These are phyloP conservation scores for Penicillium sp. DNA, from an alignment of 2,329 filamentous ascomycete species.

Conservation along the genomic window DNA sequence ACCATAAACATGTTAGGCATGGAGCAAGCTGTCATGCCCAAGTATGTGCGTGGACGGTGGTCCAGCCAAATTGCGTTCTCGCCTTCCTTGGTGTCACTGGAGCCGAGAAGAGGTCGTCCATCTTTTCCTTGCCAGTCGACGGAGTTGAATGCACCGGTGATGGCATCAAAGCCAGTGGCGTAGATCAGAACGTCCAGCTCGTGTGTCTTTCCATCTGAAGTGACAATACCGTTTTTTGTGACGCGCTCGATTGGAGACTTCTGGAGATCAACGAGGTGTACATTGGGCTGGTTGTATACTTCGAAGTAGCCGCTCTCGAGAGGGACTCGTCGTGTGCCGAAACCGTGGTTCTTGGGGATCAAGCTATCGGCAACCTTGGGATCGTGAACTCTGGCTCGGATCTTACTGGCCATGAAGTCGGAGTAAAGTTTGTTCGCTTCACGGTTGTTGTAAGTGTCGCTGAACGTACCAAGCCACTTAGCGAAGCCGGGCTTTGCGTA, in stretches of 20 bases:
- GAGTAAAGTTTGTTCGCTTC: constrained; percentile 21
- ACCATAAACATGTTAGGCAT: constrained; percentile 56
- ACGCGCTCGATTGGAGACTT: constrained; percentile 18
- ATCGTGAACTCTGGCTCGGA: constrained; percentile 17
- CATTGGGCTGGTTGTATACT: constrained; percentile 36
- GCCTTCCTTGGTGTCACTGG: constrained; percentile 21
- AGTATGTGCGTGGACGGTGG: constrained; percentile 38
- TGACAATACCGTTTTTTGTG: constrained; percentile 38
- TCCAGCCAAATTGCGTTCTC: constrained; percentile 22
- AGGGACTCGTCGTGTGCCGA: constrained; percentile 18
- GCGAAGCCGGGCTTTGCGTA: constrained; percentile 22
- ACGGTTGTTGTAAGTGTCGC: constrained; percentile 17
- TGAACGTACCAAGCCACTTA: constrained; percentile 22
- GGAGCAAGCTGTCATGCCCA: constrained; percentile 46
- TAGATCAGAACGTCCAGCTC: constrained; percentile 47
- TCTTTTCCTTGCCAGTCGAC: constrained; percentile 42
- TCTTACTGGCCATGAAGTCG: constrained; percentile 23
- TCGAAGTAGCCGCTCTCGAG: constrained; percentile 34
- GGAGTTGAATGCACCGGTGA: constrained; percentile 43
- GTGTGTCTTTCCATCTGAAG: constrained; percentile 38
- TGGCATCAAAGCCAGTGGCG: constrained; percentile 49
- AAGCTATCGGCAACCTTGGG: constrained; percentile 16
- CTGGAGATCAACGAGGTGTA: constrained; percentile 33
- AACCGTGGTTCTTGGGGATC: constrained; percentile 21
- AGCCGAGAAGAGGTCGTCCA: constrained; percentile 32